These are phyloP conservation scores for Dryas integrifolia DNA, from an alignment of 331 rosid genomes.

Conservation along the genomic window DNA sequence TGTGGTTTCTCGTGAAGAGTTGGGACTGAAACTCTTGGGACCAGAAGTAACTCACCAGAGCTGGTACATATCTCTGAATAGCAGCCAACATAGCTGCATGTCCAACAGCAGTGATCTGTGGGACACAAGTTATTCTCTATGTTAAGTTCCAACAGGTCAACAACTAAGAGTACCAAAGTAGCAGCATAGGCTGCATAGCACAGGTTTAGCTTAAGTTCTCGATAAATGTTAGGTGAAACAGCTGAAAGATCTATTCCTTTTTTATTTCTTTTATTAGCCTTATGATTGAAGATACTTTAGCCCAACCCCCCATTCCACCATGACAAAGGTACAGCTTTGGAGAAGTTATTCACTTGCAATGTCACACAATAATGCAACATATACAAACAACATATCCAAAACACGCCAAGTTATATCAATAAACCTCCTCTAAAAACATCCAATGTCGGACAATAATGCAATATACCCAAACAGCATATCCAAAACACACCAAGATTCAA, in stretches of 20 bases:
- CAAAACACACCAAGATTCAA: background rate
- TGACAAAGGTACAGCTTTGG: background rate
- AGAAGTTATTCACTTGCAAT: background rate
- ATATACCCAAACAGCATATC: background rate
- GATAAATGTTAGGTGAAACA: background rate
- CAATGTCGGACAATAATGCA: background rate
- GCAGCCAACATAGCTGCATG: constrained; percentile 99
- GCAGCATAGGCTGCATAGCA: background rate
- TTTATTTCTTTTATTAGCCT: background rate
- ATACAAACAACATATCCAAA: background rate
- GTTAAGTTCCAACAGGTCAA: constrained; percentile 27
- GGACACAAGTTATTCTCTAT: constrained; percentile 27
- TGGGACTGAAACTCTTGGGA: background rate
- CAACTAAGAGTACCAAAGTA: background rate
- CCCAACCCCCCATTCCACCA: constrained; percentile 5
- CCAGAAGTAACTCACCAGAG: constrained; percentile 56
- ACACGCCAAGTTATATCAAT: background rate
- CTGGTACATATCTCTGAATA: constrained; percentile 93
- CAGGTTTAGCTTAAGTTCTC: background rate
- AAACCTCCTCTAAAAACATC: background rate
- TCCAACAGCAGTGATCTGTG: constrained; percentile 95
- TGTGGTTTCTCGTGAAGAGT: constrained; percentile 10
- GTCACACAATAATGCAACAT: background rate
- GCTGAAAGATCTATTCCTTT: background rate
- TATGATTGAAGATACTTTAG: background rate